Evolutionary conservation across 2,329 filamentous ascomycete species (phyloP).

Genomic region (Thelonectria rubi): DNA sequence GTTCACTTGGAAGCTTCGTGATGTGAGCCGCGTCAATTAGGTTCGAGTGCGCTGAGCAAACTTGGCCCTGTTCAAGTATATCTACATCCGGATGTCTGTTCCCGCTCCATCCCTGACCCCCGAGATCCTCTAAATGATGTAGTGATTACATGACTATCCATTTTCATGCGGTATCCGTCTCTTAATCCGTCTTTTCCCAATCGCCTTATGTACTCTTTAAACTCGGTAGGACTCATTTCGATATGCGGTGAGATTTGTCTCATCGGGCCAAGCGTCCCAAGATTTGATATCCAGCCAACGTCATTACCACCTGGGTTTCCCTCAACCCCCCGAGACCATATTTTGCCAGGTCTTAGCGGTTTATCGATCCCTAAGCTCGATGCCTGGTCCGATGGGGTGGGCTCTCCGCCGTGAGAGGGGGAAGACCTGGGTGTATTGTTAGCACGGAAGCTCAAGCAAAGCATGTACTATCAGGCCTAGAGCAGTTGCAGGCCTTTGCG

Average conservation of each 20-base stretch:
- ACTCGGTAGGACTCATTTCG: background rate
- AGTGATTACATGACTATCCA: constrained; percentile 35
- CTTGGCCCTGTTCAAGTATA: constrained; percentile 22
- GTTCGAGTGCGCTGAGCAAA: constrained; percentile 6
- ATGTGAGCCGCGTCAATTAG: background rate
- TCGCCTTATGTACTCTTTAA: constrained; percentile 18
- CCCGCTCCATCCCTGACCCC: constrained; percentile 25
- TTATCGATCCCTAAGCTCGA: constrained; percentile 79
- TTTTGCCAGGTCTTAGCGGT: constrained; percentile 68
- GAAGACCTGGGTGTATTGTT: constrained; percentile 58
- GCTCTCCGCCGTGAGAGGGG: constrained; percentile 67
- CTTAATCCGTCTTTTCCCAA: constrained; percentile 8
- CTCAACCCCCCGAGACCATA: constrained; percentile 46
- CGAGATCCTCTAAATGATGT: constrained; percentile 39
- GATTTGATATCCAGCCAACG: background rate
- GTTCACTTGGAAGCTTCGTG: background rate
- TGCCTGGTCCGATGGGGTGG: constrained; percentile 79
- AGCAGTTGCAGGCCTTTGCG: background rate
- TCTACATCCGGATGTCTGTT: constrained; percentile 35
- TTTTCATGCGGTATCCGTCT: constrained; percentile 31
- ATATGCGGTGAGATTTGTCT: background rate
- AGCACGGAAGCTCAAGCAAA: constrained; percentile 10
- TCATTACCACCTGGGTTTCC: background rate
- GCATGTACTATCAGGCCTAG: background rate
- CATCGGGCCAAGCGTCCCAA: background rate